Evolutionary conservation across 805 yeast species (phyloP).

Genomic region (Lipomyces lipofer): DNA sequence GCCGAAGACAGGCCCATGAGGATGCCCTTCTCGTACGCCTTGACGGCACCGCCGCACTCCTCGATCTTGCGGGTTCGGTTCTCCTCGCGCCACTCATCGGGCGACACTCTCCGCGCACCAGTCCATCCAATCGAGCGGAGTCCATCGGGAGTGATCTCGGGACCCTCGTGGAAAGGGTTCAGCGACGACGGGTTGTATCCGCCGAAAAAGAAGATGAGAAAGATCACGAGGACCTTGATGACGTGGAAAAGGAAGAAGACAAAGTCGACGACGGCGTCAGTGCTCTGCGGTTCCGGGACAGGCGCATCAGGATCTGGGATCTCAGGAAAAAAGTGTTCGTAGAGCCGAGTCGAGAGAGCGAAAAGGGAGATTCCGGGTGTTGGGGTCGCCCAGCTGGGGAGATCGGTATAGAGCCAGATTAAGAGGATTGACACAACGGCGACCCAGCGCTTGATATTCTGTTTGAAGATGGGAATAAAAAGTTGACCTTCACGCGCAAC

Average conservation of each 20-base stretch:
- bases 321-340: slow-evolving; percentile 44
- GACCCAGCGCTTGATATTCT: slow-evolving; percentile 39
- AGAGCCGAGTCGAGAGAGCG: slow-evolving; percentile 48
- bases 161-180: slow-evolving; percentile 31
- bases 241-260: slow-evolving; percentile 73
- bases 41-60: slow-evolving; percentile 69
- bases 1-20: slow-evolving; percentile 57
- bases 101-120: slow-evolving; percentile 74
- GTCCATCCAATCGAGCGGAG: slow-evolving; percentile 85
- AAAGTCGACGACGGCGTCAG: slow-evolving; percentile 22
- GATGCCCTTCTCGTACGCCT: slow-evolving; percentile 73
- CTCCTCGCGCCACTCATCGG: slow-evolving; percentile 67
- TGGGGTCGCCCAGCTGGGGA: slow-evolving; percentile 85
- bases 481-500: slow-evolving; percentile 89
- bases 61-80: slow-evolving; percentile 66
- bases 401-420: slow-evolving; percentile 87
- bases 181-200: slow-evolving; percentile 71
- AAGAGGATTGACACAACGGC: slow-evolving; percentile 40
- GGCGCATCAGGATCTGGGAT: slow-evolving; percentile 47
- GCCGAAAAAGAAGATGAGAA: slow-evolving; percentile 64
- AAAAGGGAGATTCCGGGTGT: slow-evolving; percentile 89
- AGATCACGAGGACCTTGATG: slow-evolving; percentile 58
- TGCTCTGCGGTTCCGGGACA: slow-evolving; percentile 33
- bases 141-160: slow-evolving; percentile 51
- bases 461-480: slow-evolving; percentile 71